Evolutionary conservation across 2,329 filamentous ascomycete species (phyloP), one percentile per base, ranked within the genome.

Genomic region (Thielaviopsis euricoi): DNA sequence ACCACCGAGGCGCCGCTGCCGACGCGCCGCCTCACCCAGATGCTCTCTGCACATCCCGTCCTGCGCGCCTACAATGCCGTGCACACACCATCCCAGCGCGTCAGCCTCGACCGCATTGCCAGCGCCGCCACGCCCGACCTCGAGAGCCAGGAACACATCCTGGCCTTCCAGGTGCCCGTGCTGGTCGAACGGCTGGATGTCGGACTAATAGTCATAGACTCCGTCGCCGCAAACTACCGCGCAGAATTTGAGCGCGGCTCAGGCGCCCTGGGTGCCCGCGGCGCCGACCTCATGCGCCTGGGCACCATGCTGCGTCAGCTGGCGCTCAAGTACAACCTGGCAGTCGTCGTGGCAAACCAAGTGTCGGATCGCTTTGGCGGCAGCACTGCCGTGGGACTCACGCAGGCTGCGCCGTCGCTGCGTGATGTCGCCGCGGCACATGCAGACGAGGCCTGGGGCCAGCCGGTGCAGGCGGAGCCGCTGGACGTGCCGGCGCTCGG

Each of bases 111-210:
- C 68, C 76, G 78, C 63, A 83, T 98, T 62, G 78, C 89, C 64
- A 87, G 85, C 68, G 87, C 93, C 63, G 82, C 85, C 54, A 89
- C 88, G 10, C 87, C 88, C 33, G 90, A 97, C 67, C 82, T 97
- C 58, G 93, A 97, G 70, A 85, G 87, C 0, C 93, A 98, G 71
- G 91, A 97, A 60, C 91, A 97, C 71, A 95, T 98, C 66, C 75
- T 97, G 25, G 83, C 83, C 62, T 97, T 88, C 70, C 93, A 98
- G 69, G 83, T 97, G 6, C 93, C 93, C 1, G 85, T 95, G 19
- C 83, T 89, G 26, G 81, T 95, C 21, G 74, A 79, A 62, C 81
- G 87, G 52, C 82, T 88, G 68, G 78, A 84, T 61, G 76, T 95
- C 56, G 89, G 91, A 1, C 78, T 98, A 1, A 72, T 98, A 1